Evolutionary conservation across 495 filamentous ascomycete species (phyloP), one percentile per base, ranked within the genome.

Genomic region (Aspergillus cavernicola): DNA sequence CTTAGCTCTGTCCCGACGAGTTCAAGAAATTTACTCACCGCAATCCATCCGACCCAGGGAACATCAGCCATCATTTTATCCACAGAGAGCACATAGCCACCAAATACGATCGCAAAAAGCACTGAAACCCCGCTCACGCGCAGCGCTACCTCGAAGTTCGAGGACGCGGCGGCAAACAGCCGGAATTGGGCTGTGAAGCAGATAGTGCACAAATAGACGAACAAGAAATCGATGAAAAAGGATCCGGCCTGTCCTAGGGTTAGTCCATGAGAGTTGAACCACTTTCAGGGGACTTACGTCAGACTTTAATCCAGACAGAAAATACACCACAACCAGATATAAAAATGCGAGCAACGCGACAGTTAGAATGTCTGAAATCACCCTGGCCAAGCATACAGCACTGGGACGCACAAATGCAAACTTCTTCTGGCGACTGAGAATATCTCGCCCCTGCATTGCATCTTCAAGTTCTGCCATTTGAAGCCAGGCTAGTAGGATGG

Each of bases 401-500:
- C 84, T 79, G 12, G 89, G 89, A 2, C 86, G 78, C 51, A 90
- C 89, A 66, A 92, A 90, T 1, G 85, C 83, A 63, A 68, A 90
- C 43, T 80, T 81, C 67, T 88, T 86, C 64, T 95, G 89, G 38
- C 90, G 89, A 50, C 84, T 80, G 13, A 92, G 68, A 38, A 92
- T 87, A 13, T 85, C 86, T 22, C 86, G 79, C 2, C 82, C 81
- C 10, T 80, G 73, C 64, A 90, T 90, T 0, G 86, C 82, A 15
- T 83, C 72, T 49, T 83, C 87, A 39, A 90, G 66, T 59, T 92
- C 88, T 0, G 85, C 79, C 40, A 92, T 72, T 28, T 89, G 85
- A n/a, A 91, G 72, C 59, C 90, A 79, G n/a, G 86, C 84, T 52
- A 90, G 86, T 69, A 91, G 85, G 20, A 95, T 75, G 2, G 91